A percentile compares a stretch with the other conserved stretches of the same genome.
Evolutionary conservation across 2,329 filamentous ascomycete genomes (phyloP).

Genomic region (Scolecobasidium constrictum): DNA sequence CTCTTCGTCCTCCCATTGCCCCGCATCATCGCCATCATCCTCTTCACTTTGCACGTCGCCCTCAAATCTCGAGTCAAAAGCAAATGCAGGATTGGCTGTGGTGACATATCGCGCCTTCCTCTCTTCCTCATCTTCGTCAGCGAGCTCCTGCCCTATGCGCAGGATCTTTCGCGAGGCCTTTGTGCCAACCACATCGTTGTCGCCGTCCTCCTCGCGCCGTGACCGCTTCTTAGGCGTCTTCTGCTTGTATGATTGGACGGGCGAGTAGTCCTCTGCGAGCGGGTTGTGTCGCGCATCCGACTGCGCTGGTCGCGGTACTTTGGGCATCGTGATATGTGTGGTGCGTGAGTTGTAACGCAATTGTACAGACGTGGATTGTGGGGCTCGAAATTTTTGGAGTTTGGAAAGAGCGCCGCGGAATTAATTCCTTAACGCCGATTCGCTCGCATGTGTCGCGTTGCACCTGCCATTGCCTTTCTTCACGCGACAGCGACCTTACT

Average conservation of each 20-base stretch:
- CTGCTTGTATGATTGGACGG: constrained; percentile 58
- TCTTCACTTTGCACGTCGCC: constrained; percentile 34
- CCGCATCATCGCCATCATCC: constrained; percentile 40
- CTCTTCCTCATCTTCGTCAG: constrained; percentile 63
- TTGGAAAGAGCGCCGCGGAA: background rate
- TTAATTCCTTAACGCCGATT: background rate
- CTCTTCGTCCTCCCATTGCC: constrained; percentile 70
- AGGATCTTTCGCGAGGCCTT: constrained; percentile 83
- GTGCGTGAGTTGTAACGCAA: background rate
- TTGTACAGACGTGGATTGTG: background rate
- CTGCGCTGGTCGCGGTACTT: constrained; percentile 47
- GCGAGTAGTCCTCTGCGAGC: constrained; percentile 78
- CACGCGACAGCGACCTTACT: too few species aligned
- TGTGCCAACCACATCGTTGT: constrained; percentile 71
- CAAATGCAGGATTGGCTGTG: constrained; percentile 55
- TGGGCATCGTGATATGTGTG: constrained; percentile 56
- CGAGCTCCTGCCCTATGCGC: constrained; percentile 77
- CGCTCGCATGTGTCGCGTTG: too few species aligned
- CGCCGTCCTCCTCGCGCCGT: constrained; percentile 45
- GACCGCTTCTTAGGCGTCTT: constrained; percentile 54
- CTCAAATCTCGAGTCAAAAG: constrained; percentile 66
- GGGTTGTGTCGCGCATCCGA: constrained; percentile 69
- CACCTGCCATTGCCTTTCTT: too few species aligned
- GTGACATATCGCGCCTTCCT: constrained; percentile 27
- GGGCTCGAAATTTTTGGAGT: background rate